phyloP scores from a whole-genome alignment of 164 flowering plant genomes.

The Tetrastigma voinierianum region DNA sequence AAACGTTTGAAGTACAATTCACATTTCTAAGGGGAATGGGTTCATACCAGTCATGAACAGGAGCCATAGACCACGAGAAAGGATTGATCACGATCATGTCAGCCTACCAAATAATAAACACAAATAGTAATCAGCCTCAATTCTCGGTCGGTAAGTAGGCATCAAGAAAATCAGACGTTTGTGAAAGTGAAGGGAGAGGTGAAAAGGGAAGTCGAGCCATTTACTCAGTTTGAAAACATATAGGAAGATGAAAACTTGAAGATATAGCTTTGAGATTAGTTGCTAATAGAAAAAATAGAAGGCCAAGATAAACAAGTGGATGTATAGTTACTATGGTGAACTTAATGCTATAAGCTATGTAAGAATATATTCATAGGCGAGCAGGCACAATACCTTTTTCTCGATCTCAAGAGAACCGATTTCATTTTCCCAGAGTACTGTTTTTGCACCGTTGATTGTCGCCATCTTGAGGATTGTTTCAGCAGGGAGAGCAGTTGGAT shows the following conservation, averaged over 20 bases:
- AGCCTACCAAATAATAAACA: conserved; percentile 46
- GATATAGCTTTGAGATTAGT: background rate
- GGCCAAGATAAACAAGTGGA: background rate
- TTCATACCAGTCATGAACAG: conserved; percentile 74
- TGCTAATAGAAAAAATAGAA: background rate
- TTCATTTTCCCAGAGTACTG: conserved; percentile 88
- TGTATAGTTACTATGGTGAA: no score
- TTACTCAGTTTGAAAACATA: background rate
- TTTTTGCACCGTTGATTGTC: conserved; percentile 78
- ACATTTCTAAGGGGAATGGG: conserved; percentile 2
- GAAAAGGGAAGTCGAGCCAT: background rate
- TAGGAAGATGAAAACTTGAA: conserved; percentile 1
- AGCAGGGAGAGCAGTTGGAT: conserved; percentile 85
- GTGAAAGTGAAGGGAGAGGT: background rate
- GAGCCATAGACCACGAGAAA: conserved; percentile 84
- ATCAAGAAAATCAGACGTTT: background rate
- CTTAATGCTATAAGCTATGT: no score
- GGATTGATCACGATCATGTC: conserved; percentile 73
- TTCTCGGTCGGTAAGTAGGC: background rate
- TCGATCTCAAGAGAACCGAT: conserved; percentile 88
- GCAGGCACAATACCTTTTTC: conserved; percentile 54
- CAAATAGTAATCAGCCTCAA: conserved; percentile 12
- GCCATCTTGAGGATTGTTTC: conserved; percentile 74
- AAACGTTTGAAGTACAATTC: background rate
- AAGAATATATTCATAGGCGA: no score